Base-by-base conservation (phyloP, 768 basidiomycete species). In the Baorangia bicolor region DNA sequence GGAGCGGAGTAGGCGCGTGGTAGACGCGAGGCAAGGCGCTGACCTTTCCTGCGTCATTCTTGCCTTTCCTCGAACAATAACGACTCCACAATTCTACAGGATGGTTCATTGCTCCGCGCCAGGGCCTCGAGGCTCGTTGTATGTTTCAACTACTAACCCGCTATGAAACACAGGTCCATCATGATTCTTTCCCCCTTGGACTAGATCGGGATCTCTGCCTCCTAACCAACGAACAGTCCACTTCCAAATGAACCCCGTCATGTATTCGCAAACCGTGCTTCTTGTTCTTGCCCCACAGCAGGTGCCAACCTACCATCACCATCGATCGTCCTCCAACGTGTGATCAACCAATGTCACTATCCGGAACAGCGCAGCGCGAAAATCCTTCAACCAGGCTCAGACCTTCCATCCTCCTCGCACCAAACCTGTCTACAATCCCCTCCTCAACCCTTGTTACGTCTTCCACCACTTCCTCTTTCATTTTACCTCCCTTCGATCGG, bases 381-480 rank as follows among this genome's bases (percentile, higher is more conserved):
- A 38, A 49, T 55, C 51, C 34, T 27, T 35, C 28, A 21, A 12
- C 51, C 20, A 56, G 53, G 27, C 30, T 14, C 49, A 53, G 68
- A 31, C 49, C 52, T 1, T 62, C 56, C 49, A 51, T 67, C 46
- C 40, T 67, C 31, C 4, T 67, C 54, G 27, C 59, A 0, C 59
- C 65, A 8, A 49, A 63, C 53, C 46, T 69, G 43, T 70, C 68
- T 37, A 68, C 67, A 0, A 69, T 69, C 41, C 58, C 67, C 10
- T 68, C 68, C 34, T 69, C 67, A 0, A 56, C 63, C 6, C 47
- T 68, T 21, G 51, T 67, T 42, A 58, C 62, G 35, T 63, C 67
- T 35, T 60, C 66, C 25, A 64, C 66, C 0, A 39, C 53, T 53
- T 69, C 65, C 55, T 69, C 65, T 55, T 59, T 69, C 53, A 56